These are phyloP conservation scores for Salix exigua DNA, from an alignment of 345 rosid genomes.

Conservation along the genomic window DNA sequence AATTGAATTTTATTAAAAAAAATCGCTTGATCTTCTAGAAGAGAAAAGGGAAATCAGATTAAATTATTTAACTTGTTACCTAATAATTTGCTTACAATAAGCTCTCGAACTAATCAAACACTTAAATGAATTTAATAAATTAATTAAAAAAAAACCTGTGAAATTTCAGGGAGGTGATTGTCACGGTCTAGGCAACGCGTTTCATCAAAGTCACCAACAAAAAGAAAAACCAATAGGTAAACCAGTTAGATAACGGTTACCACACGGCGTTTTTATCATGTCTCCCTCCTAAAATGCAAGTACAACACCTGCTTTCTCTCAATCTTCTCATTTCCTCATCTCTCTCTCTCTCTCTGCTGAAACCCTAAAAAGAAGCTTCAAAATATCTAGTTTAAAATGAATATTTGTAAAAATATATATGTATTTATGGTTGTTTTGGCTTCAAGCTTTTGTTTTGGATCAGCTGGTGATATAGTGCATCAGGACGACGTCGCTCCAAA, in stretches of 20 bases:
- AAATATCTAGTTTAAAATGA: background rate
- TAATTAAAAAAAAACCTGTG: background rate
- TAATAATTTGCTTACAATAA: too few relatives aligned
- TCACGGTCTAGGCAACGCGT: background rate
- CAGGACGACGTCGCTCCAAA: conserved; percentile 68
- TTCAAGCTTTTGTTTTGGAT: conserved; percentile 31
- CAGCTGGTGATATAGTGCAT: conserved; percentile 90
- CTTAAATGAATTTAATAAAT: too few relatives aligned
- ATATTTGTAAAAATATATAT: conserved; percentile 6
- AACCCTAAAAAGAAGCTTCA: conserved; percentile 11
- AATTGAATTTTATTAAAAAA: too few relatives aligned
- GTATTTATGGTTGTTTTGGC: conserved; percentile 24
- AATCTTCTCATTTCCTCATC: conserved; percentile 4
- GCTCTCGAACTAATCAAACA: too few relatives aligned
- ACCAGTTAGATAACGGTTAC: conserved; percentile 28
- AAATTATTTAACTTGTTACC: too few relatives aligned
- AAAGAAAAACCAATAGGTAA: background rate
- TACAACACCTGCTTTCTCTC: background rate
- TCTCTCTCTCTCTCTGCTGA: background rate
- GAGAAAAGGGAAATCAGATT: too few relatives aligned
- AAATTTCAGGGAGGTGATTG: background rate
- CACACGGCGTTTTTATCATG: conserved; percentile 33
- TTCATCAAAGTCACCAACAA: background rate
- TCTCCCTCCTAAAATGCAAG: conserved; percentile 28
- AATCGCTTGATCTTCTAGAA: too few relatives aligned